Evolutionary conservation across 2,329 filamentous ascomycete species (phyloP).

Genomic region (Cordyceps militaris): DNA sequence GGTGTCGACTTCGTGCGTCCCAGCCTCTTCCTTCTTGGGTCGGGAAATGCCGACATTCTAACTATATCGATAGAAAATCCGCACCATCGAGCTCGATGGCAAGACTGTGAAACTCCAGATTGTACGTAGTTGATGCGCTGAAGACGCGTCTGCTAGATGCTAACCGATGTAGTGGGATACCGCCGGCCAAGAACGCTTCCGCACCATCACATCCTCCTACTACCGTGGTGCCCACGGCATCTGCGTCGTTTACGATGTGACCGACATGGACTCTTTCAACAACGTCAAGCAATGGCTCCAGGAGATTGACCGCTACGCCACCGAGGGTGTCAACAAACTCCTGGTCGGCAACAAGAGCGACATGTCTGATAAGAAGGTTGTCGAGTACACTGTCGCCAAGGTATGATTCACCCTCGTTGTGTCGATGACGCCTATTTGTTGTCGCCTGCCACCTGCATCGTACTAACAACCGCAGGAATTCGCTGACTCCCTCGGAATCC

Average conservation of each 20-base stretch:
- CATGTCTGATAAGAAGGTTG: constrained; percentile 99
- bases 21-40: not conserved
- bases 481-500: constrained; percentile 95
- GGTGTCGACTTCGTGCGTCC: constrained; percentile 92
- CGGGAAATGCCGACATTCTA: not conserved
- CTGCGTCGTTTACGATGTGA: constrained; percentile 99
- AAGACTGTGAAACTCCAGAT: constrained; percentile 99
- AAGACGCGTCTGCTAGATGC: not conserved
- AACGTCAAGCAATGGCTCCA: constrained; percentile 99
- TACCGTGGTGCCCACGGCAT: constrained; percentile 98
- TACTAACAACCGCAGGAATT: constrained; percentile 63
- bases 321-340: constrained; percentile 98
- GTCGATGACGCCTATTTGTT: not conserved
- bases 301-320: constrained; percentile 98
- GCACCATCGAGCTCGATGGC: constrained; percentile 97
- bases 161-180: constrained; percentile 76
- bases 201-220: constrained; percentile 98
- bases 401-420: constrained; percentile 43
- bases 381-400: constrained; percentile 99
- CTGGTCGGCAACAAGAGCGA: constrained; percentile 99
- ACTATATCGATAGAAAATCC: constrained; percentile 71
- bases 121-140: constrained; percentile 49
- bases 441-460: not conserved
- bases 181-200: constrained; percentile 97
- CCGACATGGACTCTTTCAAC: constrained; percentile 99